These are phyloP conservation scores for Chalciporus pseudorubinellus DNA, from an alignment of 768 basidiomycete genomes.

Conservation along the genomic window DNA sequence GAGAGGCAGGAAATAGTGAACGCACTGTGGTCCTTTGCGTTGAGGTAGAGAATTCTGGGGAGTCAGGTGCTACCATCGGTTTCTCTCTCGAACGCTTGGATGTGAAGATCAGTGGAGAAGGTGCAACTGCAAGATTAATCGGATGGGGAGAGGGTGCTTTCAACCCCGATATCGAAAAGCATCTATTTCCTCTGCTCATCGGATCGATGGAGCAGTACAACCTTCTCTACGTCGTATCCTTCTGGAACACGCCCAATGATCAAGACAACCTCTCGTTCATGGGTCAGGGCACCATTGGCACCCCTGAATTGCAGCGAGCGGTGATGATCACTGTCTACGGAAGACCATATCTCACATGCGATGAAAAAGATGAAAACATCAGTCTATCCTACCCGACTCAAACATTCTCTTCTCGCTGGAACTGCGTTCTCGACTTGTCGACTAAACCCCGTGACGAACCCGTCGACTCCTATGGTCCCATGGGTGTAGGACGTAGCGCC, in stretches of 20 bases:
- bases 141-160: constrained; percentile 45
- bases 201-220: constrained; percentile 79
- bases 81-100: constrained; percentile 77
- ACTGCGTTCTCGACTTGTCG: constrained; percentile 81
- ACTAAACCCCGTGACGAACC: constrained; percentile 29
- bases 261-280: constrained; percentile 37
- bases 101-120: constrained; percentile 71
- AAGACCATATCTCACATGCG: constrained; percentile 51
- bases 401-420: constrained; percentile 85
- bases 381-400: constrained; percentile 56
- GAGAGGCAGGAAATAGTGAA: constrained; percentile 73
- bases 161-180: constrained; percentile 35
- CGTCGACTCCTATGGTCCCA: constrained; percentile 13
- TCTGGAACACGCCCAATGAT: constrained; percentile 64
- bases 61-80: constrained; percentile 54
- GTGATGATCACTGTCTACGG: constrained; percentile 81
- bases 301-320: constrained; percentile 60
- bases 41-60: constrained; percentile 82
- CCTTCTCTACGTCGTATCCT: constrained; percentile 85
- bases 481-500: constrained; percentile 33
- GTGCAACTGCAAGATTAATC: constrained; percentile 49
- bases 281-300: constrained; percentile 31
- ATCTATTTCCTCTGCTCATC: constrained; percentile 71
- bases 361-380: constrained; percentile 16
- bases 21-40: constrained; percentile 87